Evolutionary conservation across 2,329 filamentous ascomycete species (phyloP), one percentile per base, ranked within the genome.

Genomic region (Elsinoe arachidis): DNA sequence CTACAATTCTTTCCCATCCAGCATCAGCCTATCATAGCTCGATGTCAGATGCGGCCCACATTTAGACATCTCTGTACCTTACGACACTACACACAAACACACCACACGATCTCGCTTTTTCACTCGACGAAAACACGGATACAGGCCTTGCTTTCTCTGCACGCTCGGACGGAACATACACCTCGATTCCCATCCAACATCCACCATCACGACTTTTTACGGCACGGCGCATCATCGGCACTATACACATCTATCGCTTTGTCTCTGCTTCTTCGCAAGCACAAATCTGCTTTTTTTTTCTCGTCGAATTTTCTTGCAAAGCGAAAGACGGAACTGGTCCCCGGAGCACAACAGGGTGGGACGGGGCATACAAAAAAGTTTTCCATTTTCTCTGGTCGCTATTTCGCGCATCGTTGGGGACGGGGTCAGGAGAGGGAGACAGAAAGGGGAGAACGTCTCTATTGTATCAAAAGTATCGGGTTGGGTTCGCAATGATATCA

Each of bases 291-390:
- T 30, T 30, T 30, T 30, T 30, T 30, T 7, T 30, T 30, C 26
- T 30, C 26, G 26, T 30, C 26, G 26, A 30, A 30, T 30, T 30
- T 30, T 9, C 7, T 7, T 30, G 26, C 26, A 30, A 30, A 46
- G 41, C 41, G 41, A 46, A 46, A 46, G 41, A 46, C 41, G 41
- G 41, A 23, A 23, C 10, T 46, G 17, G 41, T 30, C 26, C 26
- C 26, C 26, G 26, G 26, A 9, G 26, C 26, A 30, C 26, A 30
- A 30, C 26, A 30, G 26, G 26, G 26, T 30, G 26, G 26, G 26
- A 30, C 10, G 11, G 49, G 34, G 38, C 26, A 53, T 17, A 53
- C 49, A 53, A 53, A 53, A 52, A 53, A 53, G 49, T 53, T 38
- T 39, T 30, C 41, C 2, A n/a, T 37, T 10, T 53, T 51, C 23